Base-by-base conservation (phyloP, 768 basidiomycete species). In the Chiua virens region DNA sequence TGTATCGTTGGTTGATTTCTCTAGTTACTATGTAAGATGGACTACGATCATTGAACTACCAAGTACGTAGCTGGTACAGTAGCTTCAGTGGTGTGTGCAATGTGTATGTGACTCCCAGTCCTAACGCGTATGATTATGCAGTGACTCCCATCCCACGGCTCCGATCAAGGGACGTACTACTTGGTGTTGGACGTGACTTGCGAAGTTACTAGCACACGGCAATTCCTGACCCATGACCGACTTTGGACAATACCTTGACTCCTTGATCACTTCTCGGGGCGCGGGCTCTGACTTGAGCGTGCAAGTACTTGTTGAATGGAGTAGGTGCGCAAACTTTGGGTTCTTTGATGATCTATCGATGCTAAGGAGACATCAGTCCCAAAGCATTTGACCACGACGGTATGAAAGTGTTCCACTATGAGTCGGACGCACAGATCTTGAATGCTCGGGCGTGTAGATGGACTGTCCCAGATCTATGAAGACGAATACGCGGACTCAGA, bases 191-290 rank as follows among this genome's bases (percentile, higher is more conserved):
- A 15, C 34, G 40, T 15, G 8, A 39, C 21, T 38, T 38, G 7
- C 17, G 11, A 38, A 13, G 8, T 8, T 27, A 27, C 25, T 5
- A n/a, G 6, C 21, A 40, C 21, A 41, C 41, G 8, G 11, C 6
- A 20, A 42, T n/a, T 17, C 20, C 5, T 18, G 36, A 28, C 23
- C 22, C 11, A 67, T 68, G 67, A 8, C 53, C 17, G 57, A 54
- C 30, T 67, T 67, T 42, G 57, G 52, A 18, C 48, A 48, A 30
- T 23, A 67, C 38, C 64, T 67, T 38, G 53, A 62, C 21, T 53
- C 54, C 17, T 23, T 67, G 47, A 59, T 37, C 15, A 55, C 60
- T 10, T 56, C 54, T 47, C 49, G 53, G 37, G 40, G 47, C 34
- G 32, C 45, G 20, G 28, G 47, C 22, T 37, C 37, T 43, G 58